Evolutionary conservation across 148 eudicot genomes (phyloP).

Genomic region (Amaranthus hypochondriacus): DNA sequence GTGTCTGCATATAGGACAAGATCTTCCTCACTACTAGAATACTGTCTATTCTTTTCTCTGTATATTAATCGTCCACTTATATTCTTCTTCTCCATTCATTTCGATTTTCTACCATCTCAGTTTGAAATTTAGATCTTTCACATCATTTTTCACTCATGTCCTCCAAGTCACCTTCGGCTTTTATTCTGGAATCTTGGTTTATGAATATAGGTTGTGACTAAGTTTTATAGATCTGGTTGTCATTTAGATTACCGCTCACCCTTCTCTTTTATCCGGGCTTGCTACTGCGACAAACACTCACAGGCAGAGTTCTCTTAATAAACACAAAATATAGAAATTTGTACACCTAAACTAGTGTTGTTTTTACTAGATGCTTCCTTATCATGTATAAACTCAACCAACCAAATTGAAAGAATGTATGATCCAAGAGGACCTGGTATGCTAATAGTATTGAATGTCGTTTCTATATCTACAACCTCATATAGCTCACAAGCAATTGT

Average conservation of each 20-base stretch:
- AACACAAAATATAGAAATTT: slow-evolving; percentile 51
- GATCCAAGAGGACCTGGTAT: slow-evolving; percentile 73
- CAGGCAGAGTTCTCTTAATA: slow-evolving; percentile 15
- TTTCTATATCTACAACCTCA: slow-evolving; percentile 61
- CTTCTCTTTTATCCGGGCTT: too few species aligned
- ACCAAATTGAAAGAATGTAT: slow-evolving; percentile 57
- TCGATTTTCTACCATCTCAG: too few species aligned
- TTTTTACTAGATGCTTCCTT: slow-evolving; percentile 40
- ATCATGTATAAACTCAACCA: slow-evolving; percentile 65
- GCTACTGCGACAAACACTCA: too few species aligned
- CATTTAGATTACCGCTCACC: too few species aligned
- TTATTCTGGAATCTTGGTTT: too few species aligned
- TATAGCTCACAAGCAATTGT: slow-evolving; percentile 66
- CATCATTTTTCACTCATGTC: too few species aligned
- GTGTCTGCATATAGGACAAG: not conserved
- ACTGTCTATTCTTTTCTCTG: not conserved
- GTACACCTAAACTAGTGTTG: slow-evolving; percentile 41
- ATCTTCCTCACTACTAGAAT: not conserved
- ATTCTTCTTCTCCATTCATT: too few species aligned
- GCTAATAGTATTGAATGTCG: slow-evolving; percentile 65
- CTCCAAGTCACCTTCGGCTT: too few species aligned
- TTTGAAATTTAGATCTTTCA: too few species aligned
- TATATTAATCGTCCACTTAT: too few species aligned
- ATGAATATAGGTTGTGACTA: too few species aligned
- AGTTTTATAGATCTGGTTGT: too few species aligned